These are phyloP conservation scores for Lobosporangium transversale DNA, from an alignment of 192 early-diverging fungal species.

Conservation along the genomic window DNA sequence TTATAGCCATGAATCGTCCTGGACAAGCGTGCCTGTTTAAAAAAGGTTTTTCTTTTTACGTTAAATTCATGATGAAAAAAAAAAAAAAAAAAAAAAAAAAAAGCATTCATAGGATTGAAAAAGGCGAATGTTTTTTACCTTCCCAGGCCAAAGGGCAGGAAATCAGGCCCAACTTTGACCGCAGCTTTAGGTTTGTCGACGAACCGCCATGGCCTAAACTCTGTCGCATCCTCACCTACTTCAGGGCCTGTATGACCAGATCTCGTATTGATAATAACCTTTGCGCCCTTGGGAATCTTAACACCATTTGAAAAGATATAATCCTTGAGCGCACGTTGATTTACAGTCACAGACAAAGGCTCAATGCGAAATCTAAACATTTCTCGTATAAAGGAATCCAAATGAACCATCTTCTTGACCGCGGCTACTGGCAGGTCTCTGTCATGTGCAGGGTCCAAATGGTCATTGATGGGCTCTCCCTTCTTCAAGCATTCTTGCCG, in stretches of 20 bases:
- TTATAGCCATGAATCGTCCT: conserved; percentile 49
- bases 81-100: conserved; percentile 5
- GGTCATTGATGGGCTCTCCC: conserved; percentile 23
- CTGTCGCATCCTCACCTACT: conserved; percentile 41
- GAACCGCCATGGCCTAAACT: conserved; percentile 56
- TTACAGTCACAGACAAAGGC: conserved; percentile 13
- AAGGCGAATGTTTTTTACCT: conserved; percentile 6
- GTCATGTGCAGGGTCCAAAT: conserved; percentile 38
- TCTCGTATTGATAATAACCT: conserved; percentile 26
- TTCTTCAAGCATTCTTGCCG: conserved; percentile 13
- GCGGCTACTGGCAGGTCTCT: conserved; percentile 14
- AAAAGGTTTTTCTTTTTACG: too few relatives aligned
- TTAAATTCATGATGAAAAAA: background rate
- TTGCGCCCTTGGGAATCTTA: conserved; percentile 36
- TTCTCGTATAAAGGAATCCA: conserved; percentile 56
- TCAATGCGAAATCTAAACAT: conserved; percentile 37
- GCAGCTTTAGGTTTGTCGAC: conserved; percentile 42
- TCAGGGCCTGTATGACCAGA: conserved; percentile 24
- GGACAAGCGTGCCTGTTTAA: conserved; percentile 51
- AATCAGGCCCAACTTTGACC: conserved; percentile 45
- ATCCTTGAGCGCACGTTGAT: conserved; percentile 36
- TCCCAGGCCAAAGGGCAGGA: conserved; percentile 54
- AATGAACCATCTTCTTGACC: conserved; percentile 51
- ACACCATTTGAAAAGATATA: conserved; percentile 43
- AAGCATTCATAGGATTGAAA: background rate